Base-by-base conservation (phyloP, 192 early-diverging fungal species). In the Dissophora ornata region DNA sequence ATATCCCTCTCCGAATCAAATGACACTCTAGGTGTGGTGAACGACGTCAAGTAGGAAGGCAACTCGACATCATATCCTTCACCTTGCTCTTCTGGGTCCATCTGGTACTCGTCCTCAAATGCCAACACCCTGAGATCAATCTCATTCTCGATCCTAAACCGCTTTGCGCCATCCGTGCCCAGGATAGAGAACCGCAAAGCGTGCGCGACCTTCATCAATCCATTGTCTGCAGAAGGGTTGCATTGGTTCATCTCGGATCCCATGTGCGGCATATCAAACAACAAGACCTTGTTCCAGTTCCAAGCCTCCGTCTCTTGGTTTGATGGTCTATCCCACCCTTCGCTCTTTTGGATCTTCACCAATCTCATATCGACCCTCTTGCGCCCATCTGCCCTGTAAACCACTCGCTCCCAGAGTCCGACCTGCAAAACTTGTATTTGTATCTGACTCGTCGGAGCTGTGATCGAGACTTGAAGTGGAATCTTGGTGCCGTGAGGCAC, bases 331-430 rank as follows among this genome's bases (percentile, higher is more conserved):
- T 48, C 59, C 73, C 73, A 77, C 3, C 73, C 73, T 30, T 77
- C 73, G 12, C 63, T 67, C 53, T 77, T 77, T 67, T 77, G 73
- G 13, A 77, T 77, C 59, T 77, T 77, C 25, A 77, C 64, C 42
- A 77, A 28, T 18, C 73, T 54, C 73, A 77, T 67, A 21, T 77
- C 73, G 26, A 77, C 73, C 25, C 65, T 42, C 36, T 51, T 77
- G 18, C 73, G 73, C 16, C 73, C 73, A 38, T 77, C 73, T 1
- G 73, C 49, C 26, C 59, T 67, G 46, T 77, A 77, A 5, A 77
- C 65, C 3, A 62, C 65, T 42, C 65, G 50, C 40, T 77, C 73
- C 73, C 73, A 77, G 6, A 77, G 65, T 45, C 58, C 58, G 16
- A 77, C 73, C 29, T 77, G 73, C 4, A 77, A 47, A 2, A 77